Conservation (phyloP, 345 rosid genomes). For the Murraya paniculata region DNA sequence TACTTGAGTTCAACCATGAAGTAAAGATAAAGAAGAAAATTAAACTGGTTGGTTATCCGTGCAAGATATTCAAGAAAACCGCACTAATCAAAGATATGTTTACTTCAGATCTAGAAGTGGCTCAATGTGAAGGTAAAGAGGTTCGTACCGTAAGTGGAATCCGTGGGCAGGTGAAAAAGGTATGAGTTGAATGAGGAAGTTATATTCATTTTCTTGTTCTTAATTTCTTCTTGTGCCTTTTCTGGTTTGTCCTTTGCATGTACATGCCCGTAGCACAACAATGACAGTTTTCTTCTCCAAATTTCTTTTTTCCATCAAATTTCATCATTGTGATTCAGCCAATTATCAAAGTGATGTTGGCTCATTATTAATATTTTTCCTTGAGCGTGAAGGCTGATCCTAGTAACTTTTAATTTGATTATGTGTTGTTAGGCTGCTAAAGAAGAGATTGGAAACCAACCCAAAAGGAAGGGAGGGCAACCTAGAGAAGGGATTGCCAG, state of each 20-base stretch:
- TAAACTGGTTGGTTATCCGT: slow-evolving; percentile 39
- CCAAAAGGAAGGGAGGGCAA: slow-evolving; percentile 60
- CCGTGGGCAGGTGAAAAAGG: slow-evolving; percentile 29
- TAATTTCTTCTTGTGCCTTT: too few relatives aligned
- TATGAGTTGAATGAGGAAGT: slow-evolving; percentile 17
- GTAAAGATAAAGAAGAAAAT: too few relatives aligned
- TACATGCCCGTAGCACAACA: background rate
- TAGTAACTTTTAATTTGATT: background rate
- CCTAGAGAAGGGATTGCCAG: slow-evolving; percentile 75
- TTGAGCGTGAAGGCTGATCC: background rate
- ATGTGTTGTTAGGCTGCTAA: slow-evolving; percentile 61
- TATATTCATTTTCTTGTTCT: too few relatives aligned
- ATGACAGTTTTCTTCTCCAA: background rate
- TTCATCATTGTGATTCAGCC: background rate
- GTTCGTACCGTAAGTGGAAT: too few relatives aligned
- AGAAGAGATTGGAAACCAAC: slow-evolving; percentile 68
- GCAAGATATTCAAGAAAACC: slow-evolving; percentile 42
- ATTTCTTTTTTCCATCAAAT: background rate
- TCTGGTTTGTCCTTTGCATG: background rate
- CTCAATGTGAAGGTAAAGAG: too few relatives aligned
- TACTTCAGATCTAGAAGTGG: too few relatives aligned
- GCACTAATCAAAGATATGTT: too few relatives aligned
- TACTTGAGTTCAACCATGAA: too few relatives aligned
- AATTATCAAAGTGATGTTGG: background rate
- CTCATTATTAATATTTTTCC: background rate